Evolutionary conservation across 495 filamentous ascomycete genomes (phyloP), one percentile per base, ranked within the genome.

Genomic region (Talaromyces wortmannii): DNA sequence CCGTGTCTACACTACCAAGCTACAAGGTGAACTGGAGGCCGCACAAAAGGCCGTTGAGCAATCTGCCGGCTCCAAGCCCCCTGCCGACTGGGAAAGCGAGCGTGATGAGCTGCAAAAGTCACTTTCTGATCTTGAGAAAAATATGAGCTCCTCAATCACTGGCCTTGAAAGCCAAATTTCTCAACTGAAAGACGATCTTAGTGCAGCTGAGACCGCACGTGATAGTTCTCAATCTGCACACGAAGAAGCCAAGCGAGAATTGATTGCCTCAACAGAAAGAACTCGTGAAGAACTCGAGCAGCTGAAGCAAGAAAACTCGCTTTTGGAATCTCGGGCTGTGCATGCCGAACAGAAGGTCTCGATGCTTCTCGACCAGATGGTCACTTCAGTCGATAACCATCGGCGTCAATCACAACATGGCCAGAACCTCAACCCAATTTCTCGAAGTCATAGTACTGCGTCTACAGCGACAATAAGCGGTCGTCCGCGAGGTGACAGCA

Each of bases 311-410:
- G 90, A 96, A 64, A 96, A 97, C 62, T 69, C 67, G 0, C 67
- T 84, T 52, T 80, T 97, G 0, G 94, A 96, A 63, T 78, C 76
- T 29, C 85, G 92, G 40, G 92, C 92, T 8, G 74, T 84, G 31
- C 92, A 96, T 63, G 94, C 94, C 11, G 94, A 99, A 72, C 82
- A 90, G 45, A 95, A 92, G 61, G 95, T 97, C 47, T 88, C 87
- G 43, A 83, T 95, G 65, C 83, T 97, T 17, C 82, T 99, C 29
- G 91, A 97, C 66, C 92, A 97, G 63, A 90, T 99, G 31, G 92
- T 92, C 63, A 82, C 82, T 12, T 95, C 90, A 3, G 94, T 99
- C 13, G 92, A 92, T 67, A 94, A 92, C 62, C 97, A 96, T 69
- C 88, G 94, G 46, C 86, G 94, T 48, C 91, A 88, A 63, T 87